phyloP scores from a whole-genome alignment of 257 asterid genomes.

The Fraxinus anomala region DNA sequence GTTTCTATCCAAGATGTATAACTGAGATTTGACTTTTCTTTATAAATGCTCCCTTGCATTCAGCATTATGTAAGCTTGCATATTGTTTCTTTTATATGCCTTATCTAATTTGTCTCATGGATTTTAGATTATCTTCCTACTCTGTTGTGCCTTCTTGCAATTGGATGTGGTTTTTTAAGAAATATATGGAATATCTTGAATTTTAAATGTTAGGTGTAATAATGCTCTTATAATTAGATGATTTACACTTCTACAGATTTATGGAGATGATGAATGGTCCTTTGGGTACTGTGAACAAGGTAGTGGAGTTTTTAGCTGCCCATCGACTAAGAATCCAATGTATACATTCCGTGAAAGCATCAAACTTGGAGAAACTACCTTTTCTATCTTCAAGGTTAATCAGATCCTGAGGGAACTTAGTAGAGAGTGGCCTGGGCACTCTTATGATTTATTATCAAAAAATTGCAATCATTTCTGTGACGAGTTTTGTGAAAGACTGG shows the following conservation, averaged over 20 bases:
- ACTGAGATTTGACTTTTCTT: neutral
- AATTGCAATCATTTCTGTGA: slow-evolving; percentile 99
- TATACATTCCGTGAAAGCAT: slow-evolving; percentile 40
- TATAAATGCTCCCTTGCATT: neutral
- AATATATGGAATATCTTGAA: neutral
- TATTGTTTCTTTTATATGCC: neutral
- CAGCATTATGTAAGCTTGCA: neutral
- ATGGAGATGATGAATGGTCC: slow-evolving; percentile 92
- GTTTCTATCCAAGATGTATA: neutral
- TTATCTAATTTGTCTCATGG: neutral
- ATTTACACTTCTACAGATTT: slow-evolving; percentile 46
- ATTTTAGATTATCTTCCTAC: neutral
- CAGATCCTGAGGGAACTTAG: slow-evolving; percentile 94
- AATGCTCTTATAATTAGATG: neutral
- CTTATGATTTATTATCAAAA: slow-evolving; percentile 81
- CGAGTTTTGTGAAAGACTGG: slow-evolving; percentile 84
- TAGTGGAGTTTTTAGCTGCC: slow-evolving; percentile 93
- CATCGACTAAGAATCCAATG: slow-evolving; percentile 88
- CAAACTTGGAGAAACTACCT: slow-evolving; percentile 72
- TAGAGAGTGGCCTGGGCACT: slow-evolving; percentile 97
- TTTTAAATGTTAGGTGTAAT: neutral
- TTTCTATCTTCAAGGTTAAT: slow-evolving; percentile 67
- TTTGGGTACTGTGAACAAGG: slow-evolving; percentile 98
- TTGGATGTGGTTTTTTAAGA: neutral
- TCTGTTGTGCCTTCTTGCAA: neutral